Base-by-base conservation (phyloP, 2,329 filamentous ascomycete species). In the Cladosporium sphaerospermum region DNA sequence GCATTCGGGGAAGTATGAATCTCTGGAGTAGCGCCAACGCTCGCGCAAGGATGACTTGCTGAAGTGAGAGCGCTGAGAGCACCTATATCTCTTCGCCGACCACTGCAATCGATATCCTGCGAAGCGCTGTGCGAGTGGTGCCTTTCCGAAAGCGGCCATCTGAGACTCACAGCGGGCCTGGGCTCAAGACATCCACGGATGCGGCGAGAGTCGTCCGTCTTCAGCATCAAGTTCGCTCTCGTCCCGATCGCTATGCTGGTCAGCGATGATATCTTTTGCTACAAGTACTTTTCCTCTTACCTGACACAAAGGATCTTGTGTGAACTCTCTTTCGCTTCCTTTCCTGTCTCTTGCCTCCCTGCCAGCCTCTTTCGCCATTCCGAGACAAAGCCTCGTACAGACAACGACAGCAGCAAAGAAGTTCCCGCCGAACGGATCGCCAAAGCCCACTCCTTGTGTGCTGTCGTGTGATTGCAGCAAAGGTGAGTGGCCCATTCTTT, bases 261-360 rank as follows among this genome's bases (percentile, higher is more conserved):
- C 48, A 18, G 40, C 48, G 48, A 36, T 40, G 31, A 7, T 28
- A 13, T 48, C 54, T 53, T 43, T 44, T 61, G 61, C 61, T 66
- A 66, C 63, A 65, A 66, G 62, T 65, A 67, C 44, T 58, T 56
- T 60, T 45, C 37, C 13, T 56, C 37, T 56, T 52, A 54, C 57
- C 57, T 58, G 61, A 53, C 63, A 67, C 64, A 67, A 67, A 67
- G 64, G 56, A 64, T 61, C 62, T 61, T 61, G 63, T 65, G 59
- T 59, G 59, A 64, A 60, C 59, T 56, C 57, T 61, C 56, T 57
- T 59, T 56, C 31, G 55, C 57, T 56, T 55, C 59, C 57, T 61
- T 61, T 62, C 60, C 60, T 61, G 58, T 59, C 57, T 63, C 59
- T 53, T 58, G 58, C 62, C 61, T 63, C 57, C 58, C 55, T 46